A percentile compares a stretch with the other conserved stretches of the same genome.
Evolutionary conservation across 257 asterid species (phyloP).

Genomic region (Jasminum sambac): DNA sequence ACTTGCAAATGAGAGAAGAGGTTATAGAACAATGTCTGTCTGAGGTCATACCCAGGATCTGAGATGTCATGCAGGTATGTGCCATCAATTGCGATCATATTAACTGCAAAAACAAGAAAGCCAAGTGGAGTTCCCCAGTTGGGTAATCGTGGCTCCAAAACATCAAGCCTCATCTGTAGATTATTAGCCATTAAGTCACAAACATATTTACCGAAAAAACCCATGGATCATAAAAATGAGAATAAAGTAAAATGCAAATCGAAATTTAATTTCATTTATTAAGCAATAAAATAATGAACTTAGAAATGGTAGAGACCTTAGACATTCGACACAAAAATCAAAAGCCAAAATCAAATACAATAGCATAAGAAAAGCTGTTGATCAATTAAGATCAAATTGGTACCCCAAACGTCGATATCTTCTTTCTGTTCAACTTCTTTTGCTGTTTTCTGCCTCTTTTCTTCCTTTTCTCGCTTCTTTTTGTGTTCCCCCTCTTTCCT

Average conservation of each 20-base stretch:
- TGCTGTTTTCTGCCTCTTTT: too few species aligned
- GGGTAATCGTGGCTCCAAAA: conserved; percentile 56
- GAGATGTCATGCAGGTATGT: conserved; percentile 38
- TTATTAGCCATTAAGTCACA: conserved; percentile 68
- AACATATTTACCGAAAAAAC: conserved; percentile 54
- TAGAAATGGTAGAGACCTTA: conserved; percentile 44
- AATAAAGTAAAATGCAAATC: conserved; percentile 8
- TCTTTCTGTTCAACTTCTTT: too few species aligned
- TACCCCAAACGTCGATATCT: too few species aligned
- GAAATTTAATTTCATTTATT: conserved; percentile 19
- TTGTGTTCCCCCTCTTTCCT: too few species aligned
- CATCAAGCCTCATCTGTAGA: conserved; percentile 73
- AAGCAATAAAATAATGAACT: conserved; percentile 22
- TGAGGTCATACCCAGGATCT: conserved; percentile 50
- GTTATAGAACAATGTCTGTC: conserved; percentile 83
- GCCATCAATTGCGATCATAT: conserved; percentile 67
- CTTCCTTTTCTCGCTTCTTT: too few species aligned
- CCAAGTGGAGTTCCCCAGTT: conserved; percentile 76
- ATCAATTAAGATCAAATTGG: too few species aligned
- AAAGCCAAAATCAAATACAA: too few species aligned
- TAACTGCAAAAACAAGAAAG: conserved; percentile 92
- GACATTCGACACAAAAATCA: conserved; percentile 65
- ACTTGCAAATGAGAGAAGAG: conserved; percentile 78
- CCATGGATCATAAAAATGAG: conserved; percentile 26
- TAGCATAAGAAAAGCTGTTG: too few species aligned